Evolutionary conservation across 2,329 filamentous ascomycete genomes (phyloP), one percentile per base, ranked within the genome.

Genomic region (Diaporthe longicolla): DNA sequence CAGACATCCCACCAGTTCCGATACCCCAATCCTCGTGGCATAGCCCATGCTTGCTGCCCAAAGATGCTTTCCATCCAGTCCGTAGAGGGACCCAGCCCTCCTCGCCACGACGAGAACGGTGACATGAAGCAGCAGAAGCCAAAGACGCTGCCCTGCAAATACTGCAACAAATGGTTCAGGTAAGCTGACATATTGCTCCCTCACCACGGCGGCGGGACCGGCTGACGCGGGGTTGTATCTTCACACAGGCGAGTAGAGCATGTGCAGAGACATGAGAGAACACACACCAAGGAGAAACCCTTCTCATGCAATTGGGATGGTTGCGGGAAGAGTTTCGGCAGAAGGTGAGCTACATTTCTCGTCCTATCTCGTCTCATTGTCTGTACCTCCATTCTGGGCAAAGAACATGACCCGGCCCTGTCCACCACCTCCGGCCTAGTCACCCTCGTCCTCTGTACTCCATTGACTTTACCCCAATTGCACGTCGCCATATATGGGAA

Each of bases 201-300:
- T 50, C 59, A 75, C 40, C 15, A 76, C 73, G 74, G 77, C 78
- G 79, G 66, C 73, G 76, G 81, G 82, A 82, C 81, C 82, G 80
- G 79, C 84, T 86, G 82, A 86, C 83, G 83, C 81, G 82, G 77
- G 77, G 40, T 73, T 26, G 26, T 48, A 80, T 81, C 75, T 80
- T 75, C 79, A 77, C 81, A 81, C 82, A 91, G 89, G 81, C 89
- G 90, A 78, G 89, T 91, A 77, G 90, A 92, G 81, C 90, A 92
- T 82, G 89, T 92, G 70, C 89, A 91, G 81, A 86, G 90, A 79
- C 90, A 92, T 80, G 89, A 91, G 81, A 86, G 89, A 76, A 91
- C 89, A 45, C 90, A 92, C 82, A 92, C 90, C 77, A 91, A 91
- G 79, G 90, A 91, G 82, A 91, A 91, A 81, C 90, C 90, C 11